Evolutionary conservation across 2,329 filamentous ascomycete genomes (phyloP), one percentile per base, ranked within the genome.

Genomic region (Metarhizium humberi): DNA sequence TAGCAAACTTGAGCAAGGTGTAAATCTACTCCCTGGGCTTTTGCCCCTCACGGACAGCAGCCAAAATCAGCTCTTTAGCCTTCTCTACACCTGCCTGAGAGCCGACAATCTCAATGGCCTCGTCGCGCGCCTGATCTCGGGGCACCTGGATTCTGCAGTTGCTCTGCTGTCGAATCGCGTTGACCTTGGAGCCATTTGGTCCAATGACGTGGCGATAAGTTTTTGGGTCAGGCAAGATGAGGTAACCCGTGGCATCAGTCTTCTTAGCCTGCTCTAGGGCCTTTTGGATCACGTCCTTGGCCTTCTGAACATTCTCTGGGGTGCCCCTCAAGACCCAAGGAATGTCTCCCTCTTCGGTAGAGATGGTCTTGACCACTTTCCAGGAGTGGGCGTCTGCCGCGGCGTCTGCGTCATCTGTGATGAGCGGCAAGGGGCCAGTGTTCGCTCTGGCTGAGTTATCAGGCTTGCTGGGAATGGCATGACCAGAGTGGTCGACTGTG

Each of bases 61-160:
- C 85, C 58, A 99, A 75, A 58, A 99, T 96, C 68, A 95, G 78
- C 57, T 95, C 85, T 75, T 87, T 91, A 51, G 94, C 94, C 70
- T 88, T 80, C 72, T 96, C 90, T 42, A 95, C 84, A 13, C 89
- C 90, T 16, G 90, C 87, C 66, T 81, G 82, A 55, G 79, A 81
- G 43, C 94, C 94, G 40, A 87, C 78, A 64, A 99, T 88, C 75
- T 96, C 90, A 68, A 99, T 96, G 4, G 92, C 90, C 71, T 96
- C 92, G 51, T 81, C 79, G 60, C 75, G 76, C 49, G 75, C 76
- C 71, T 95, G 88, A 65, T 90, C 86, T 61, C 89, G 85, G 25
- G 94, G 94, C 45, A 99, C 92, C 61, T 92, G 91, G 68, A 99
- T 95, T 74, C 88, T 91, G 73, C 92, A 96, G 55, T 88, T 89